Evolutionary conservation across 1,284 basidiomycete species (phyloP).

Genomic region (Amylostereum chailletii): DNA sequence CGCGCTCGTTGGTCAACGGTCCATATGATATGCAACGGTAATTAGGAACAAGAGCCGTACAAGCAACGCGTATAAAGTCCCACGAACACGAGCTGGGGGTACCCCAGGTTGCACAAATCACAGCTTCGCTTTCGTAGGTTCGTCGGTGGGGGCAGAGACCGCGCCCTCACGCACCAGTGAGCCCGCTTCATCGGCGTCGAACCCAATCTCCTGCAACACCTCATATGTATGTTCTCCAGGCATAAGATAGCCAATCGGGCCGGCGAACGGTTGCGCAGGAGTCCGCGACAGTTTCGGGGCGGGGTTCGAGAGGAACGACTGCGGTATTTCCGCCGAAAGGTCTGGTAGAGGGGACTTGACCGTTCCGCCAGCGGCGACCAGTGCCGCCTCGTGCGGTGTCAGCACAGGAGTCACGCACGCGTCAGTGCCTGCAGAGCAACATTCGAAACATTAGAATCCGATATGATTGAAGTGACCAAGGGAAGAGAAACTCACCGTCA

Average conservation of each 20-base stretch:
- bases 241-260: conserved; percentile 16
- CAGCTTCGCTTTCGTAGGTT: not conserved
- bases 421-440: conserved; percentile 46
- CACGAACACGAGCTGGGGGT: not conserved
- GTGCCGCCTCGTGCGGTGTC: conserved; percentile 50
- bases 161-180: conserved; percentile 34
- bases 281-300: conserved; percentile 7
- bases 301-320: conserved; percentile 21
- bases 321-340: conserved; percentile 43
- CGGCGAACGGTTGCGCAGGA: conserved; percentile 1
- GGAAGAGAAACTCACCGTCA: conserved; percentile 33
- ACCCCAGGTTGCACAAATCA: not conserved
- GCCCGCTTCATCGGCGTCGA: conserved; percentile 27
- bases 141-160: conserved; percentile 22
- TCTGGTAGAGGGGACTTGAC: conserved; percentile 18
- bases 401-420: conserved; percentile 73
- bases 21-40: no score
- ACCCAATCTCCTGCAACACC: conserved; percentile 38
- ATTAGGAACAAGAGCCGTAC: no score
- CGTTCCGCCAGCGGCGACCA: conserved; percentile 22
- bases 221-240: conserved; percentile 42
- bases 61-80: no score
- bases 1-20: no score
- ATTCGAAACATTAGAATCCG: not conserved
- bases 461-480: no score